Base-by-base conservation (phyloP, 2,329 filamentous ascomycete species). In the Aspergillus sp. region DNA sequence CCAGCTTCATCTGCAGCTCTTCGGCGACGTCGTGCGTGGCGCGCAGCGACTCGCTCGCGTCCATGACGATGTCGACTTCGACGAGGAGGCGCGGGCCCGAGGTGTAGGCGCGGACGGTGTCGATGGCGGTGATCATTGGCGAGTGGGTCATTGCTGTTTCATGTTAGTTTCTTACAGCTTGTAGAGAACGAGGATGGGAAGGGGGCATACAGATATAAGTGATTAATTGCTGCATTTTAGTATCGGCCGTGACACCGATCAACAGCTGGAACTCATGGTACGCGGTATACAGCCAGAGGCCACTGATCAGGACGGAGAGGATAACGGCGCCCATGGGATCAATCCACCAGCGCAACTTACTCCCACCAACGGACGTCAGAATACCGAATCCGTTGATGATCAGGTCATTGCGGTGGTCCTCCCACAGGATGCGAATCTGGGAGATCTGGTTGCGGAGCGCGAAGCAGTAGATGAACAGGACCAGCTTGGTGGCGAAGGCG, bases 371-470 rank as follows among this genome's bases (percentile, higher is more conserved):
- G 2, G 86, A 91, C 1, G 90, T 96, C 46, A 96, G 69, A 53
- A 97, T 82, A 79, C 86, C 89, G 57, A 94, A 88, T 45, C 88
- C 88, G 66, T 97, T 98, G 77, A 98, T 88, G 59, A 95, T 76
- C n/a, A 98, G 75, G 63, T 98, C 93, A 63, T 98, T 98, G 51
- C 93, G 84, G 71, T 98, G 93, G 62, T 97, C 91, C 67, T 94
- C 87, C 90, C 89, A 96, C 9, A 97, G 74, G 63, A 96, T 96
- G 48, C 86, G 80, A 53, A 96, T 82, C 67, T 96, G 90, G 50
- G 82, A 88, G 73, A 97, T 95, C 59, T 88, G 86, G 71, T 96
- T 84, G 56, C 91, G 84, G 59, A 97, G 70, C 4, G 87, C 81
- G 81, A 85, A 97, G 71, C 93, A 97, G 73, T 96, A 97, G 28